A percentile compares a stretch with the other conserved stretches of the same genome.
These are phyloP conservation scores for Volvariella volvacea DNA, from an alignment of 1,284 basidiomycete species.

Conservation along the genomic window DNA sequence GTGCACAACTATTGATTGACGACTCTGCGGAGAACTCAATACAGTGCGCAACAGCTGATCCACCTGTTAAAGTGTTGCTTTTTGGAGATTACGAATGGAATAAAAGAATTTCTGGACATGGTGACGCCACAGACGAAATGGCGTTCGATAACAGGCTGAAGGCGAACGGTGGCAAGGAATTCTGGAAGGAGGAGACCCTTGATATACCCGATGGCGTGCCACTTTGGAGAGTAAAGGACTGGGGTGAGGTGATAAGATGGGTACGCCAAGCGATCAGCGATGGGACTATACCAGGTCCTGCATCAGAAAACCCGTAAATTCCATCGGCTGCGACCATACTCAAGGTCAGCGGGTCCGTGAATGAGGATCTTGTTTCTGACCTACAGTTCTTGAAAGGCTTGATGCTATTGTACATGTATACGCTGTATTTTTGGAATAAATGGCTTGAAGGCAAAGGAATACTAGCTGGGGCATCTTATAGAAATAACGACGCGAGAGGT, in stretches of 20 bases:
- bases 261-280: conserved; percentile 28
- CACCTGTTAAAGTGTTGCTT: conserved; percentile 51
- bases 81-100: conserved; percentile 82
- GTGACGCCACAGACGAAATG: conserved; percentile 45
- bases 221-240: conserved; percentile 45
- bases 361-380: no score
- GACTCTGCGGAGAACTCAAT: conserved; percentile 76
- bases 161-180: conserved; percentile 40
- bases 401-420: no score
- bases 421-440: no score
- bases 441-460: no score
- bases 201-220: conserved; percentile 36
- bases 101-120: conserved; percentile 37
- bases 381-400: no score
- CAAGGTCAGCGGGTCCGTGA: no score
- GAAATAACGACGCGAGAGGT: no score
- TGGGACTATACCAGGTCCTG: conserved; percentile 14
- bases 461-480: no score
- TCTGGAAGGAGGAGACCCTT: conserved; percentile 49
- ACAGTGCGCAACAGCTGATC: conserved; percentile 38
- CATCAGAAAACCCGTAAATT: neutral
- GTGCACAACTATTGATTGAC: conserved; percentile 65
- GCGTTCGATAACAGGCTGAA: conserved; percentile 51
- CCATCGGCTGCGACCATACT: no score
- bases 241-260: conserved; percentile 49